A percentile compares a stretch with the other conserved stretches of the same genome.
phyloP scores from a whole-genome alignment of 2,329 filamentous ascomycete species.

The Fonsecaea monophora region DNA sequence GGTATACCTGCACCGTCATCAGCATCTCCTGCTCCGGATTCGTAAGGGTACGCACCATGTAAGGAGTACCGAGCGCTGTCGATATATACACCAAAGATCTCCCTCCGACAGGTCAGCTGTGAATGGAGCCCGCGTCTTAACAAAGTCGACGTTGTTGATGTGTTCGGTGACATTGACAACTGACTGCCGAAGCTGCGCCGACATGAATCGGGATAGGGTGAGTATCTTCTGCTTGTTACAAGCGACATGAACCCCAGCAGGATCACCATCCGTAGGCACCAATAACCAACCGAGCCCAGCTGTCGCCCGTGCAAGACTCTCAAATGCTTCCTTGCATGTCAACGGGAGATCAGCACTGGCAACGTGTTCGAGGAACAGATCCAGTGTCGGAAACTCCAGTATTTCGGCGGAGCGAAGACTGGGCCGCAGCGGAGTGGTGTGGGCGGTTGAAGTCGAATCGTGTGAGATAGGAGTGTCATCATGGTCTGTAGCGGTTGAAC shows the following conservation, averaged over 20 bases:
- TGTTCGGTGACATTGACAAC: slow-evolving; percentile 26
- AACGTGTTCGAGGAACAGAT: slow-evolving; percentile 21
- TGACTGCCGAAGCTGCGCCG: slow-evolving; percentile 17
- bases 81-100: slow-evolving; percentile 37
- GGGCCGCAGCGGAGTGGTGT: slow-evolving; percentile 31
- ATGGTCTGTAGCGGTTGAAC: slow-evolving; percentile 29
- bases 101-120: slow-evolving; percentile 27
- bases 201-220: slow-evolving; percentile 5
- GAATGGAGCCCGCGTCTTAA: slow-evolving; percentile 36
- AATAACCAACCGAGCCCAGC: slow-evolving; percentile 20
- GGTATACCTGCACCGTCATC: slow-evolving; percentile 29
- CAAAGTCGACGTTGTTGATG: slow-evolving; percentile 28
- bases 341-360: slow-evolving; percentile 27
- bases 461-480: slow-evolving; percentile 22
- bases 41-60: slow-evolving; percentile 23
- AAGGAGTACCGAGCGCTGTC: slow-evolving; percentile 35
- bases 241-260: neutral
- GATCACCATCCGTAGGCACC: neutral
- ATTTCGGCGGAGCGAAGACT: neutral
- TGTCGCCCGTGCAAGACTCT: slow-evolving; percentile 25
- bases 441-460: slow-evolving; percentile 28
- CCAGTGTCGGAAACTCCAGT: slow-evolving; percentile 8
- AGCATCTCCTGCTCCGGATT: slow-evolving; percentile 4
- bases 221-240: slow-evolving; percentile 21
- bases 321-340: slow-evolving; percentile 21